Conservation (phyloP, 768 basidiomycete genomes). For the Pleurotus giganteus region DNA sequence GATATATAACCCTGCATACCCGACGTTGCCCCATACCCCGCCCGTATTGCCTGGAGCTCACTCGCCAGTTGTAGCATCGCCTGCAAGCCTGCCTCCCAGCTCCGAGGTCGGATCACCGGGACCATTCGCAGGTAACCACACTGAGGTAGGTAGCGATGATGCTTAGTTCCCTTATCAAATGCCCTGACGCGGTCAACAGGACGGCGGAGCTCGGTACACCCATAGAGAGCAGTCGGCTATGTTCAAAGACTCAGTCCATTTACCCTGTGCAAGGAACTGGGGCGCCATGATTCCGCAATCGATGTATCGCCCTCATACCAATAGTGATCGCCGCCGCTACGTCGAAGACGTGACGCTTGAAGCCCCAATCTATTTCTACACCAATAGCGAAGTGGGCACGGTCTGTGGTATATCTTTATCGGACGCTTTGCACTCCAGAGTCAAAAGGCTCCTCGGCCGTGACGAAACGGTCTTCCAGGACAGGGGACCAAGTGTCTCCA, state of each 20-base stretch:
- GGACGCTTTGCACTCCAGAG: constrained; percentile 63
- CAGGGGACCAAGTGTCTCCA: constrained; percentile 78
- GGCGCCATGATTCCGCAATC: constrained; percentile 65
- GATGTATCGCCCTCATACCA: constrained; percentile 76
- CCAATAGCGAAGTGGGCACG: constrained; percentile 33
- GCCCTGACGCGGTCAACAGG: constrained; percentile 19
- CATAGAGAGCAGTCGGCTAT: constrained; percentile 44
- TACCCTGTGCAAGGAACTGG: constrained; percentile 32
- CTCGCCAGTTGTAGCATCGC: neutral
- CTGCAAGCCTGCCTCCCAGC: neutral
- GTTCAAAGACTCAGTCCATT: constrained; percentile 39
- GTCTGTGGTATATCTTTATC: constrained; percentile 55
- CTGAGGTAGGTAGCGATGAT: neutral
- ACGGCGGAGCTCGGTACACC: constrained; percentile 23
- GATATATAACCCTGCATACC: neutral
- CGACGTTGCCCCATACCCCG: neutral
- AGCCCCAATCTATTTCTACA: constrained; percentile 61
- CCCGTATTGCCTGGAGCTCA: neutral
- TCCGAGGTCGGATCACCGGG: neutral
- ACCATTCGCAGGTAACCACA: neutral
- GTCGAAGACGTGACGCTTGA: constrained; percentile 69
- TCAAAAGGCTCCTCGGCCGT: constrained; percentile 51
- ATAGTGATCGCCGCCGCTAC: constrained; percentile 73
- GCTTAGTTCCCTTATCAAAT: constrained; percentile 18
- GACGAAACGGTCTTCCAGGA: constrained; percentile 69